phyloP scores from a whole-genome alignment of 2,329 filamentous ascomycete genomes.

The Phyllosticta citrichinensis region DNA sequence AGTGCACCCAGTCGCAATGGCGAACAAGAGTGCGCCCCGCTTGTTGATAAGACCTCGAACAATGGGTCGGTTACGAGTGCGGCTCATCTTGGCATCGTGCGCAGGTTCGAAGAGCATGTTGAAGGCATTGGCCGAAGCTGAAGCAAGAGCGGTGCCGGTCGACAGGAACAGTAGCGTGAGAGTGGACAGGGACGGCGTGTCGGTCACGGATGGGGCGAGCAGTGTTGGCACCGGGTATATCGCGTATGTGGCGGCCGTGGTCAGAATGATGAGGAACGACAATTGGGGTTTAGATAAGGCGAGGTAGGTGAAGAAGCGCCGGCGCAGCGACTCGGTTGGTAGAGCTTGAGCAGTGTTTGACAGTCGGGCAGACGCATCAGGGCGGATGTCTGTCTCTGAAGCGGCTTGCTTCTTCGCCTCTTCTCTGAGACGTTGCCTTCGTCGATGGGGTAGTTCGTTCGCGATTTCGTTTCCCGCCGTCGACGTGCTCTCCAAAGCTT shows the following conservation, averaged over 20 bases:
- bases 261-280: conserved; percentile 81
- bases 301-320: conserved; percentile 69
- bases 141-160: conserved; percentile 75
- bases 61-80: conserved; percentile 84
- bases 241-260: conserved; percentile 82
- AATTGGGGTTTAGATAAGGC: conserved; percentile 93
- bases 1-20: conserved; percentile 56
- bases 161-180: conserved; percentile 90
- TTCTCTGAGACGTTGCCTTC: conserved; percentile 22
- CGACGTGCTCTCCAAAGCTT: conserved; percentile 11
- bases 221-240: conserved; percentile 87
- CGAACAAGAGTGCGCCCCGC: conserved; percentile 67
- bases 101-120: conserved; percentile 95
- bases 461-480: conserved; percentile 9
- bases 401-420: conserved; percentile 13
- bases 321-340: conserved; percentile 48
- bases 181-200: conserved; percentile 71
- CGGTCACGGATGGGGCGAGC: conserved; percentile 57
- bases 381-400: conserved; percentile 32
- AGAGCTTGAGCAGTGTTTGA: conserved; percentile 48
- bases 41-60: conserved; percentile 69
- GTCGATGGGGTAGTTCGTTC: conserved; percentile 26
- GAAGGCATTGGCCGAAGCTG: conserved; percentile 83
- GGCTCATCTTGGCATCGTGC: conserved; percentile 84
- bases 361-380: conserved; percentile 52